Percentiles rank a stretch among this genome's conserved stretches.
Conservation (phyloP, 192 early-diverging fungal species). For the Podila minutissima region DNA sequence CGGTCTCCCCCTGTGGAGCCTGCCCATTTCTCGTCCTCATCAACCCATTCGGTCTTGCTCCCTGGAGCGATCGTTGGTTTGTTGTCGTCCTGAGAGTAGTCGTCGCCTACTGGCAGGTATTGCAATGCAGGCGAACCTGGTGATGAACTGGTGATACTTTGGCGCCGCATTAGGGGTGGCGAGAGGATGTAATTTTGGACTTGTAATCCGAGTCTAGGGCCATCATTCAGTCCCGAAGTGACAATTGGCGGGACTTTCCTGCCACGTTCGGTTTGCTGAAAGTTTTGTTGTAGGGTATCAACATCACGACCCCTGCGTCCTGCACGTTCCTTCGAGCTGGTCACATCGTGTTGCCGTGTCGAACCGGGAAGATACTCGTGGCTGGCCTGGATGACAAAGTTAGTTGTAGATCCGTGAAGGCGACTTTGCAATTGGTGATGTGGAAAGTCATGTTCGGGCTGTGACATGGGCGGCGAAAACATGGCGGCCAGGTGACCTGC, state of each 20-base stretch:
- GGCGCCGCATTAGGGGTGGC: slow-evolving; percentile 1
- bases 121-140: slow-evolving; percentile 26
- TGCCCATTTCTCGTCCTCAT: not conserved
- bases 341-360: not conserved
- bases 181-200: not conserved
- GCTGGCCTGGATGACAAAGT: not conserved
- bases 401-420: slow-evolving; percentile 5
- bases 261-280: not conserved
- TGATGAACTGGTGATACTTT: not conserved
- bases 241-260: slow-evolving; percentile 15
- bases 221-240: not conserved
- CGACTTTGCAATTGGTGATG: slow-evolving; percentile 25
- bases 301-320: not conserved
- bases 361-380: not conserved
- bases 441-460: not conserved
- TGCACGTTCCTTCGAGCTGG: not conserved
- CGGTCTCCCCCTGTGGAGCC: not conserved
- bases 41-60: not conserved
- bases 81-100: not conserved
- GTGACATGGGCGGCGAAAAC: slow-evolving; percentile 29
- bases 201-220: not conserved
- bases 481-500: slow-evolving; percentile 11
- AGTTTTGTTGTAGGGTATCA: not conserved
- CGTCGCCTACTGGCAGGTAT: slow-evolving; percentile 20
- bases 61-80: not conserved